Base-by-base conservation (phyloP, 768 basidiomycete species). In the Hemileccinum rubropunctum region DNA sequence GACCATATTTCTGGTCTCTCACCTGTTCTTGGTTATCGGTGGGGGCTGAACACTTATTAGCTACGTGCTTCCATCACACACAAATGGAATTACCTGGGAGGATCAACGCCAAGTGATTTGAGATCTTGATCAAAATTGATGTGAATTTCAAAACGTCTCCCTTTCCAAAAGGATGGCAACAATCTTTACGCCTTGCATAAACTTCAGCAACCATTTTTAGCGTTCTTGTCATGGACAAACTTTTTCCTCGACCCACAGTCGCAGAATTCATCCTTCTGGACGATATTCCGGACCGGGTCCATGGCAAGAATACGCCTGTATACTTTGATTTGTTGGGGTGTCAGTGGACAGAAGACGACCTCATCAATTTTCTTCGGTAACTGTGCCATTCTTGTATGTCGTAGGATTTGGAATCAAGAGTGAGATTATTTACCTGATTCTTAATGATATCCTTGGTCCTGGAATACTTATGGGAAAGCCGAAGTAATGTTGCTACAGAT, bases 291-390 rank as follows among this genome's bases (percentile, higher is more conserved):
- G 9, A 97, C 79, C 6, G 80, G 74, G 6, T 76, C 73, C 58
- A 78, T 81, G n/a, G 67, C 67, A 20, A 95, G 70, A 30, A 95
- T 74, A 6, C 77, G 76, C 56, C 81, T 86, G 66, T 97, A 95
- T 1, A 84, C 88, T 14, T 66, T 62, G 26, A 83, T 78, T 68
- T 97, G 95, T 32, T 70, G 75, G 0, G 71, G 50, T 0, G 88
- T 88, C 42, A 98, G 71, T 14, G 93, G 95, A 61, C 95, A 99
- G 60, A 98, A 95, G 6, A 97, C 91, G 13, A 98, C 88, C 61
- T 92, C 75, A 57, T 99, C 95, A 0, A 78, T 78, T 73, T 99
- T 99, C 53, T 76, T 75, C 1, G 95, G 95, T 3, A 98, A 76
- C 87, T 95, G 58, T 3, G 34, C 13, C 40, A 54, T 6, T 12